These are phyloP conservation scores for Cenchrus americanus DNA, from an alignment of 176 grass and related monocot genomes.

Conservation along the genomic window DNA sequence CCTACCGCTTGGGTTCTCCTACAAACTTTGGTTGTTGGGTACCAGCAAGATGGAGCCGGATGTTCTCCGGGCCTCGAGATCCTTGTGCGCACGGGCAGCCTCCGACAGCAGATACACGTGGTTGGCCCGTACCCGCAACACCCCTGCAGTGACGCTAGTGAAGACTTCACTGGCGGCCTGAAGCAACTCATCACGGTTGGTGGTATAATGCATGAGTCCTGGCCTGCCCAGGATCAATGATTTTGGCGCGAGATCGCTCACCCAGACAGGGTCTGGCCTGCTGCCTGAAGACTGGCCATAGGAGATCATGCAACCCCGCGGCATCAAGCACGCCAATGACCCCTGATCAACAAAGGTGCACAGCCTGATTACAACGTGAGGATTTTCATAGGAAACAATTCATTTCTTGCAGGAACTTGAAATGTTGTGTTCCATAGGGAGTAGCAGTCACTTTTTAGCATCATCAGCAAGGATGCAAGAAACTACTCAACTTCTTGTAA, in stretches of 20 bases:
- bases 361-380: not conserved
- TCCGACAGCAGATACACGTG: conserved; percentile 63
- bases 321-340: conserved; percentile 53
- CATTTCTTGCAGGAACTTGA: not conserved
- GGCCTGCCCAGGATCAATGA: conserved; percentile 64
- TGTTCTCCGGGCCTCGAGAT: conserved; percentile 65
- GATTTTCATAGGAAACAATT: not conserved
- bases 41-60: conserved; percentile 64
- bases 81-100: conserved; percentile 49
- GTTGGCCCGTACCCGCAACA: conserved; percentile 44
- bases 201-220: conserved; percentile 58
- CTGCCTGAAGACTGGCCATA: conserved; percentile 68
- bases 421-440: not conserved
- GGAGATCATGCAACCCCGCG: conserved; percentile 57
- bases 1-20: not conserved
- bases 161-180: conserved; percentile 55
- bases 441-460: not conserved
- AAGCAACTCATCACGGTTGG: conserved; percentile 56
- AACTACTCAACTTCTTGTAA: not conserved
- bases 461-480: not conserved
- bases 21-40: conserved; percentile 29
- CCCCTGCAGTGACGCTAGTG: conserved; percentile 11
- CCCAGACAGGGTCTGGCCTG: conserved; percentile 42
- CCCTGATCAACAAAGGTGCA: conserved; percentile 35
- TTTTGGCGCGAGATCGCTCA: conserved; percentile 59